phyloP scores from a whole-genome alignment of 78 protist species.

The Emiliania huxleyi region DNA sequence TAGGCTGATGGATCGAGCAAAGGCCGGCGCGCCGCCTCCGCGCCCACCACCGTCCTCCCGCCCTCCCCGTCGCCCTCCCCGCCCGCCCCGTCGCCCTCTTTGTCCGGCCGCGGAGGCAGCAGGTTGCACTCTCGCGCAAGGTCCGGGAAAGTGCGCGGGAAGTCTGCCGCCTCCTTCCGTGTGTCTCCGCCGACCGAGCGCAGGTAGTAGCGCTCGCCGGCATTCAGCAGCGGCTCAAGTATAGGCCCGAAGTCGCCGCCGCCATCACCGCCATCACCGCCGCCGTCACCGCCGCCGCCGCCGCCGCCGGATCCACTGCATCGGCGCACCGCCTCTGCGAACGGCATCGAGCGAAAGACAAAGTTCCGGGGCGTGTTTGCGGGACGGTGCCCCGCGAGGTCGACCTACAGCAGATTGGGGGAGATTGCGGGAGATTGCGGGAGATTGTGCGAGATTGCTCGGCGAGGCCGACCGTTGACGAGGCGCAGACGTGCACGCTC shows the following conservation, averaged over 20 bases:
- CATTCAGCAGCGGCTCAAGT: background rate
- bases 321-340: background rate
- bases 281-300: background rate
- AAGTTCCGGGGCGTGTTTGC: conserved; percentile 32
- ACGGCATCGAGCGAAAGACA: conserved; percentile 25
- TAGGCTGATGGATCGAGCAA: background rate
- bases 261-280: background rate
- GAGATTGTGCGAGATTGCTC: conserved; percentile 1
- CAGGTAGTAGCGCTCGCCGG: background rate
- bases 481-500: conserved; percentile 36
- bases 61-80: background rate
- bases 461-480: conserved; percentile 9
- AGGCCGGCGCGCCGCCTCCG: background rate
- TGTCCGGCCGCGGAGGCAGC: background rate
- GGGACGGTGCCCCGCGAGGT: conserved; percentile 31
- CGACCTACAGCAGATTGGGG: no score
- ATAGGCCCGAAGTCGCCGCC: no score
- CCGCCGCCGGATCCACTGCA: background rate
- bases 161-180: background rate
- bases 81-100: background rate
- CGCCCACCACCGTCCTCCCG: background rate
- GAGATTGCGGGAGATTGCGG: no score
- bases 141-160: background rate
- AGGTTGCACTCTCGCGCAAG: background rate
- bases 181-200: background rate